Base-by-base conservation (phyloP, 2,329 filamentous ascomycete genomes). In the Tolypocladium ophioglossoides region DNA sequence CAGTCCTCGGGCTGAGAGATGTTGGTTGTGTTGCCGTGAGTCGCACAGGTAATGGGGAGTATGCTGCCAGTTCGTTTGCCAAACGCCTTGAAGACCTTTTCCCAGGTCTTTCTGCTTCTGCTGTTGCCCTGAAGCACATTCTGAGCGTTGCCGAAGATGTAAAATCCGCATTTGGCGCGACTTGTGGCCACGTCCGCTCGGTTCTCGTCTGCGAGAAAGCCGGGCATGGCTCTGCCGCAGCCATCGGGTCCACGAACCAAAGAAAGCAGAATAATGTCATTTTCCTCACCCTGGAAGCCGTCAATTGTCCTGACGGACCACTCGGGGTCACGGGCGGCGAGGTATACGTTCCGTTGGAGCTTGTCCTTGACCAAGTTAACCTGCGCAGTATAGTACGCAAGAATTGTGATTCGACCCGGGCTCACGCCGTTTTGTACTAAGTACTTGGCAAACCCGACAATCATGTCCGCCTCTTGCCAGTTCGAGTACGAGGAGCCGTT, bases 301-400 rank as follows among this genome's bases (percentile, higher is more conserved):
- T 96, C 91, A 0, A 96, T 88, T 0, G 91, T 96, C 37, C 82
- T 80, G 1, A 95, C 85, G 2, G 85, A 85, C 63, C 62, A 69
- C 39, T 60, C 79, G 64, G 64, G 67, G 8, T 65, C 63, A 22
- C 64, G 57, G 41, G 54, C 49, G 11, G 35, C 39, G 40, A 70
- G 52, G 52, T 63, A 47, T 38, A 61, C 44, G 40, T 71, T 64
- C 20, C 62, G 59, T 12, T 70, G 67, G 4, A 85, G 66, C 7
- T 71, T 67, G 16, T 72, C 74, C 0, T 83, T 62, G 2, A 96
- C 76, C 2, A 77, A 70, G 59, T 86, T 86, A 47, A 85, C 78
- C 64, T 96, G 91, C 0, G 88, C 91, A 46, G 88, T 89, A 73
- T 96, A 96, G 64, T 94, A 96, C 0, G 90, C 92, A 51, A 96